Evolutionary conservation across 805 yeast species (phyloP).

Genomic region (Yamadazyma tumulicola): DNA sequence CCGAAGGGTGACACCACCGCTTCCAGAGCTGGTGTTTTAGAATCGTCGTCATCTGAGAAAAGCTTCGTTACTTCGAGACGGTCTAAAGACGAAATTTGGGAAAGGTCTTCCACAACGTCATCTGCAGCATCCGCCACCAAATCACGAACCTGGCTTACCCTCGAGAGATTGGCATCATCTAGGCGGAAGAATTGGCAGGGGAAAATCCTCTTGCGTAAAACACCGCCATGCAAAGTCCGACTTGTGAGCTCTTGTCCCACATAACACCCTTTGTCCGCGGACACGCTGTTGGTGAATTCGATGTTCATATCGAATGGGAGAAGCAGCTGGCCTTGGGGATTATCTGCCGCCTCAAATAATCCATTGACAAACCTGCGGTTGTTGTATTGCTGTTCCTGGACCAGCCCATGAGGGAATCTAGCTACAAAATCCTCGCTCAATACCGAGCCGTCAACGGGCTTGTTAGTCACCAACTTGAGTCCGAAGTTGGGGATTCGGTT

Average conservation of each 20-base stretch:
- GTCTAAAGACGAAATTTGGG: constrained; percentile 11
- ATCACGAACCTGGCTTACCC: constrained; percentile 12
- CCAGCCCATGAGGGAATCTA: constrained; percentile 44
- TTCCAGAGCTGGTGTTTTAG: constrained; percentile 6
- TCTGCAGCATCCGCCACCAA: constrained; percentile 15
- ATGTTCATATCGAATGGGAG: constrained; percentile 83
- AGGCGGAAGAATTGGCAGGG: constrained; percentile 49
- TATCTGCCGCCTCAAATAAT: constrained; percentile 35
- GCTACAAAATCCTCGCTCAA: constrained; percentile 25
- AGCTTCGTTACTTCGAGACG: constrained; percentile 19
- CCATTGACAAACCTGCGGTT: constrained; percentile 43
- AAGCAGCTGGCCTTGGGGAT: constrained; percentile 24
- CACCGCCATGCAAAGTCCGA: constrained; percentile 79
- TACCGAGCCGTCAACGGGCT: constrained; percentile 14
- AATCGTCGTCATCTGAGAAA: constrained; percentile 5
- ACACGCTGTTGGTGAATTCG: constrained; percentile 78
- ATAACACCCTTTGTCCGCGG: constrained; percentile 91
- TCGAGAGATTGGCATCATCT: constrained; percentile 7
- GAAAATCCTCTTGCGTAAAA: constrained; percentile 75
- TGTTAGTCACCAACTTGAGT: constrained; percentile 40
- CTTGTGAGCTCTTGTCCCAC: constrained; percentile 95
- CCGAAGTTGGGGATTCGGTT: constrained; percentile 71
- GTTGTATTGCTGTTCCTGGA: constrained; percentile 51
- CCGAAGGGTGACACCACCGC: constrained; percentile 14
- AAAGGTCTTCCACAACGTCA: constrained; percentile 15